phyloP scores from a whole-genome alignment of 2,329 filamentous ascomycete species.

The Pseudopithomyces maydicus region DNA sequence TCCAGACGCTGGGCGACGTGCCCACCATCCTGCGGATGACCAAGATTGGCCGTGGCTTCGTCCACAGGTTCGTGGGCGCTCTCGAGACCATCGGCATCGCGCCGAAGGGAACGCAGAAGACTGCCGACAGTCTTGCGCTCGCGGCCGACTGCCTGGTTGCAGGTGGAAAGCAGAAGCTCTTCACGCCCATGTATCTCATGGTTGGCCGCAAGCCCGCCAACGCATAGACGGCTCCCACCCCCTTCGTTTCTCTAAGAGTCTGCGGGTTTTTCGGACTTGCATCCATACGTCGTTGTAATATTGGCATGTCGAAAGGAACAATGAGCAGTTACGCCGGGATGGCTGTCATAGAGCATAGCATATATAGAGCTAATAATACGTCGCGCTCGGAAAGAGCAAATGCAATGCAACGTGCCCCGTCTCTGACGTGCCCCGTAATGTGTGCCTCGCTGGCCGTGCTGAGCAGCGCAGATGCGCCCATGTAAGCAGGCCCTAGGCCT shows the following conservation, averaged over 20 bases:
- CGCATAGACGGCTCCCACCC: conserved; percentile 22
- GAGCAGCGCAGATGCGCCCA: too few species aligned
- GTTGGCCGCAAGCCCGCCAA: conserved; percentile 80
- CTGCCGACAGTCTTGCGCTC: conserved; percentile 82
- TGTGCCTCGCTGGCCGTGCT: too few species aligned
- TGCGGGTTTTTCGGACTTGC: conserved; percentile 13
- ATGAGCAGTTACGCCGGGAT: conserved; percentile 8
- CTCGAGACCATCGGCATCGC: conserved; percentile 78
- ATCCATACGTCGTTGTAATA: conserved; percentile 6
- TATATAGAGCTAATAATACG: conserved; percentile 1
- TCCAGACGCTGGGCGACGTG: conserved; percentile 78
- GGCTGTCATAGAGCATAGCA: conserved; percentile 7
- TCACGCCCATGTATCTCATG: conserved; percentile 99
- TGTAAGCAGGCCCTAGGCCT: neutral
- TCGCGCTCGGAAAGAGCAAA: neutral
- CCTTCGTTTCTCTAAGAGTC: conserved; percentile 14
- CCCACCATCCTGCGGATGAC: conserved; percentile 90
- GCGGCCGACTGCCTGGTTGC: conserved; percentile 86
- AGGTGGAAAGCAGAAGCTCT: conserved; percentile 86
- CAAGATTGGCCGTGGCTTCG: conserved; percentile 73
- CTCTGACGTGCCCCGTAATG: neutral
- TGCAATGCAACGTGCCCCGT: too few species aligned
- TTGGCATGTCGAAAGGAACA: neutral
- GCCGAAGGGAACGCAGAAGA: conserved; percentile 87
- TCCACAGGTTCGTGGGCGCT: conserved; percentile 76